Conservation (phyloP, 169 alveolate species). For the Plasmodium billcollinsi region DNA sequence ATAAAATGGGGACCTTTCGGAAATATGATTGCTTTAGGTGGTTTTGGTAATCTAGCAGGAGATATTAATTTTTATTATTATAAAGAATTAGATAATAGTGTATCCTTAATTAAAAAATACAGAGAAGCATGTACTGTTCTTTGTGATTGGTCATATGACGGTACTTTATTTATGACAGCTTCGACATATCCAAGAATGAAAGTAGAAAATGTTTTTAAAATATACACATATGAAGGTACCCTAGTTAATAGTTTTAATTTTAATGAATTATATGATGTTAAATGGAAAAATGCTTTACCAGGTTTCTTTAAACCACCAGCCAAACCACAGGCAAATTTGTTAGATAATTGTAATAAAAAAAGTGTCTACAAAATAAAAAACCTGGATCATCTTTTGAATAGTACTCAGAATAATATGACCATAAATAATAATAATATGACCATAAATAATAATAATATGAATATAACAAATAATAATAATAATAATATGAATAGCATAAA, state of each 20-base stretch:
- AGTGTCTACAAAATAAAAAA: slow-evolving; percentile 46
- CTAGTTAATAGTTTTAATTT: slow-evolving; percentile 56
- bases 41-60: slow-evolving; percentile 87
- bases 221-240: slow-evolving; percentile 84
- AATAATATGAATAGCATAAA: neutral
- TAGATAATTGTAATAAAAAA: slow-evolving; percentile 21
- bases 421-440: neutral
- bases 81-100: slow-evolving; percentile 71
- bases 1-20: slow-evolving; percentile 86
- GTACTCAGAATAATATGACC: neutral
- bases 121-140: slow-evolving; percentile 87
- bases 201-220: slow-evolving; percentile 84
- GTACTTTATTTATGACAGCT: slow-evolving; percentile 83
- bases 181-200: slow-evolving; percentile 88
- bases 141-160: slow-evolving; percentile 86
- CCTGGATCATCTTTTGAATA: neutral
- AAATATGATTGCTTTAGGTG: slow-evolving; percentile 85
- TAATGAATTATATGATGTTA: slow-evolving; percentile 51
- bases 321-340: slow-evolving; percentile 42
- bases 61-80: slow-evolving; percentile 84
- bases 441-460: neutral
- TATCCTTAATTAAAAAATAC: slow-evolving; percentile 69
- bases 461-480: neutral
- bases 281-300: slow-evolving; percentile 38
- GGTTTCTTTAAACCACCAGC: slow-evolving; percentile 28